Evolutionary conservation across 2,329 filamentous ascomycete species (phyloP).

Genomic region (Beauveria bassiana): DNA sequence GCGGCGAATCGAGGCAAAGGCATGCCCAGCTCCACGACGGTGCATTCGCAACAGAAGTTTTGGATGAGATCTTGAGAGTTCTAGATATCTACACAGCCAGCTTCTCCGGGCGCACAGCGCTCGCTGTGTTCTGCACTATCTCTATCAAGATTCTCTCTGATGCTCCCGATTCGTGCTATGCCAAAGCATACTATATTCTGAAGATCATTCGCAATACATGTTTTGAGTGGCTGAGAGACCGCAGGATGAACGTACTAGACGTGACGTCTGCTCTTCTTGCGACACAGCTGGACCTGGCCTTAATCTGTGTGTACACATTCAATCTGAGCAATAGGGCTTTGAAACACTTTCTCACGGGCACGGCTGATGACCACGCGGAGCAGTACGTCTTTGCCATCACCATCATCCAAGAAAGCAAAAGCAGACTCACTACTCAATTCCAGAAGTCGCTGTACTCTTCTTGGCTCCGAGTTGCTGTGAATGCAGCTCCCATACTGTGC

Average conservation of each 20-base stretch:
- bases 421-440: not conserved
- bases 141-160: not conserved
- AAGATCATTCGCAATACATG: not conserved
- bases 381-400: not conserved
- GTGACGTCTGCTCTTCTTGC: not conserved
- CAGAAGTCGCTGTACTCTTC: not conserved
- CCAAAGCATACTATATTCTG: not conserved
- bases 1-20: no score
- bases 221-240: not conserved
- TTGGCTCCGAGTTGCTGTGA: not conserved
- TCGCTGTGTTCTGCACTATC: not conserved
- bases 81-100: not conserved
- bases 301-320: not conserved
- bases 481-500: not conserved
- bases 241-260: not conserved
- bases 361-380: rapidly evolving
- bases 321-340: not conserved
- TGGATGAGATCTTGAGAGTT: not conserved
- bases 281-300: not conserved
- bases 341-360: not conserved
- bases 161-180: not conserved
- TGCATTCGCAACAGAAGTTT: not conserved
- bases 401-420: not conserved
- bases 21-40: not conserved
- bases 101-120: not conserved